phyloP scores from a whole-genome alignment of 495 filamentous ascomycete genomes.

The Aspergillus steynii region DNA sequence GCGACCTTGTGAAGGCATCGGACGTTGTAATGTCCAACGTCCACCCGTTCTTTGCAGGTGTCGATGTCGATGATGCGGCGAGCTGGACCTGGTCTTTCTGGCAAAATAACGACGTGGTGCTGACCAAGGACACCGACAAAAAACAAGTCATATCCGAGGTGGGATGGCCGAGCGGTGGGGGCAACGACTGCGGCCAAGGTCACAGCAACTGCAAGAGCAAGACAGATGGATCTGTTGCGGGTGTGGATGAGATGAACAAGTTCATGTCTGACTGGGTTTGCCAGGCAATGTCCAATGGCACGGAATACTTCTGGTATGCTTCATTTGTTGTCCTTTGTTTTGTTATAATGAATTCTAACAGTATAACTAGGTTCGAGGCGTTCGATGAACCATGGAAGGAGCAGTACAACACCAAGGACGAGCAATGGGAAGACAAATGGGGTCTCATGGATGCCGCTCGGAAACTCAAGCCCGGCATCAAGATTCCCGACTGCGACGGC shows the following conservation, averaged over 20 bases:
- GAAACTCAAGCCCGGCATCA: slow-evolving; percentile 80
- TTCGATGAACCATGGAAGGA: slow-evolving; percentile 97
- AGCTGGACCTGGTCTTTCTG: slow-evolving; percentile 87
- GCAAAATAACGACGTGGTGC: slow-evolving; percentile 59
- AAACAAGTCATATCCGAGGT: slow-evolving; percentile 80
- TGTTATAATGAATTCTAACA: slow-evolving; percentile 2
- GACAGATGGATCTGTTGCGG: slow-evolving; percentile 67
- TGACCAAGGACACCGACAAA: slow-evolving; percentile 58
- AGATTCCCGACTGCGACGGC: slow-evolving; percentile 85
- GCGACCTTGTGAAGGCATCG: slow-evolving; percentile 61
- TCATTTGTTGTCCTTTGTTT: background rate
- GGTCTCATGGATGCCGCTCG: slow-evolving; percentile 86
- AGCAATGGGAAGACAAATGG: slow-evolving; percentile 96
- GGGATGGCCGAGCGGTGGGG: slow-evolving; percentile 88
- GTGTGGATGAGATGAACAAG: slow-evolving; percentile 78
- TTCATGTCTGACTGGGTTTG: slow-evolving; percentile 90
- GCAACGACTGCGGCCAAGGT: slow-evolving; percentile 69
- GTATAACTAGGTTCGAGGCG: slow-evolving; percentile 70
- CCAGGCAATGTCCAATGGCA: slow-evolving; percentile 71
- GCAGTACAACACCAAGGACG: slow-evolving; percentile 61
- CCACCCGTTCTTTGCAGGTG: slow-evolving; percentile 94
- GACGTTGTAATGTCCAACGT: slow-evolving; percentile 96
- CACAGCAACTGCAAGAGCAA: slow-evolving; percentile 49
- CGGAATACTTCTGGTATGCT: slow-evolving; percentile 87
- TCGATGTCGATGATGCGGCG: slow-evolving; percentile 64